Conservation (phyloP, 345 rosid genomes). For the Gossypium bickii region DNA sequence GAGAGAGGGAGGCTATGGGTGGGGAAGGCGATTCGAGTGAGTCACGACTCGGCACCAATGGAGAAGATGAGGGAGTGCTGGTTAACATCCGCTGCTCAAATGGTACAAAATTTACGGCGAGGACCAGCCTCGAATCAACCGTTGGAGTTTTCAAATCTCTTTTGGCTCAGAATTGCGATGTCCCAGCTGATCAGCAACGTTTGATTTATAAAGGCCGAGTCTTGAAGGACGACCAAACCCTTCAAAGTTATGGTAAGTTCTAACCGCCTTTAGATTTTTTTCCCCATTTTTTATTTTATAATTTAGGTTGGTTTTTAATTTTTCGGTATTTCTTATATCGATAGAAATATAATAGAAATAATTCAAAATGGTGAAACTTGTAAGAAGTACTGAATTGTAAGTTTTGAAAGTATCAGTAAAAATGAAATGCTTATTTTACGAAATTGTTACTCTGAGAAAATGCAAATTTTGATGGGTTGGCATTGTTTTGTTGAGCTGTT, state of each 20-base stretch:
- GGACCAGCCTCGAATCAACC: conserved; percentile 44
- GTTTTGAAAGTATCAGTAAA: neutral
- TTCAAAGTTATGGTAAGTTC: conserved; percentile 59
- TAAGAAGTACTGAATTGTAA: neutral
- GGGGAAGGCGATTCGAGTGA: conserved; percentile 67
- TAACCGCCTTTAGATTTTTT: neutral
- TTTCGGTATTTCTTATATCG: neutral
- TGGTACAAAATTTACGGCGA: conserved; percentile 54
- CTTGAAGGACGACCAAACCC: conserved; percentile 71
- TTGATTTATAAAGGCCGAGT: conserved; percentile 86
- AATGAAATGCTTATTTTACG: neutral
- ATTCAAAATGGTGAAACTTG: neutral
- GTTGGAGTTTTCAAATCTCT: conserved; percentile 54
- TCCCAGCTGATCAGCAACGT: conserved; percentile 72
- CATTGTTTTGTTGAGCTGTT: neutral
- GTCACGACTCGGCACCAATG: conserved; percentile 28
- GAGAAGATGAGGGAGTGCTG: conserved; percentile 33
- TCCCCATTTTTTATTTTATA: neutral
- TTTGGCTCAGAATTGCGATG: conserved; percentile 61
- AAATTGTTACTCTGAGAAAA: neutral
- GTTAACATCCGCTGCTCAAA: conserved; percentile 63
- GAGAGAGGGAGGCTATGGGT: conserved; percentile 32
- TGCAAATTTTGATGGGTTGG: neutral
- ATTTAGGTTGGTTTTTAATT: neutral
- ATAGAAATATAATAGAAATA: neutral